Evolutionary conservation across 176 grass and related monocot species (phyloP).

Genomic region (Chrysopogon serrulatus): DNA sequence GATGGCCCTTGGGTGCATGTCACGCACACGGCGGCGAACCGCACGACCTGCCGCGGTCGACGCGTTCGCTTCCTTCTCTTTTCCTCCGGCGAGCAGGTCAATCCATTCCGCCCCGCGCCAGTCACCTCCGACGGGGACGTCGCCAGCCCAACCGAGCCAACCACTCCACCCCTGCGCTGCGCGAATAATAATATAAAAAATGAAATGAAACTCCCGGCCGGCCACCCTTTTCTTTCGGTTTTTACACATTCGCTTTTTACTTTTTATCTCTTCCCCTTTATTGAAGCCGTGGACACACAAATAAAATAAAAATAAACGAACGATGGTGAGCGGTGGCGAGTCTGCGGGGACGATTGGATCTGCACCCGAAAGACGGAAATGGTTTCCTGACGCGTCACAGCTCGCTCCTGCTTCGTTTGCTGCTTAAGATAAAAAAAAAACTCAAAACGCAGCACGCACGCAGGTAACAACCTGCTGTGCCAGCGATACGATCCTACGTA

Average conservation of each 20-base stretch:
- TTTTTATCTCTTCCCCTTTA: neutral
- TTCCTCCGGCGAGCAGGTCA: neutral
- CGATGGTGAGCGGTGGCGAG: neutral
- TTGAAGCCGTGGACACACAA: neutral
- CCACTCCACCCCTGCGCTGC: neutral
- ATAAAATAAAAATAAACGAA: neutral
- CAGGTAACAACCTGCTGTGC: neutral
- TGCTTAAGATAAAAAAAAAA: neutral
- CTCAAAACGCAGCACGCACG: neutral
- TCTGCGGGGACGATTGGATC: neutral
- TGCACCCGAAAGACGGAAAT: neutral
- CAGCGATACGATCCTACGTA: neutral
- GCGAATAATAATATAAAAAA: too few species aligned
- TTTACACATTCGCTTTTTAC: neutral
- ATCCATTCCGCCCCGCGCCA: neutral
- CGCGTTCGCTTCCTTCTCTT: neutral
- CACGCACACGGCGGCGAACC: neutral
- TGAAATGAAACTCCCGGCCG: too few species aligned
- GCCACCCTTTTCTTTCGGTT: neutral
- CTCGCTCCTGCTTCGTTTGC: neutral
- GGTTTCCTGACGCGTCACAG: neutral
- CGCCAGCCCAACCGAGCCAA: neutral
- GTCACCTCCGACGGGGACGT: conserved; percentile 33
- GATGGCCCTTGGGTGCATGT: neutral
- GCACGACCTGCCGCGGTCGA: neutral